Conservation (phyloP, 805 yeast genomes). For the Vanderwaltozyma verrucispora region DNA sequence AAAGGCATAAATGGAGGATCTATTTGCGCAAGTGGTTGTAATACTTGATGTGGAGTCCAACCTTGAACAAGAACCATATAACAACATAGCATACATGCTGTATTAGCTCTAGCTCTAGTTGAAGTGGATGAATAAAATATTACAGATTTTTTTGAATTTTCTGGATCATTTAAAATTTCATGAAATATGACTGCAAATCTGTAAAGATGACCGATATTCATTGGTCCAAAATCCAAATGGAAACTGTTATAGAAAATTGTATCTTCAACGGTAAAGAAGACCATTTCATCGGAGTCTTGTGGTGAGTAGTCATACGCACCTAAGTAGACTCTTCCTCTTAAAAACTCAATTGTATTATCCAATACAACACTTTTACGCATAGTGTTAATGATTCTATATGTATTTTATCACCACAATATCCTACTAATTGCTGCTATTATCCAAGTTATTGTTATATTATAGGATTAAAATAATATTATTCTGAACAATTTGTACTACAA, state of each 20-base stretch:
- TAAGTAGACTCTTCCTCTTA: slow-evolving; percentile 61
- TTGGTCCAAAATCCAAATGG: slow-evolving; percentile 93
- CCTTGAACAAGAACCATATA: slow-evolving; percentile 92
- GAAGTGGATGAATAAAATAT: slow-evolving; percentile 81
- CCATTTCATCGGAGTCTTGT: slow-evolving; percentile 59
- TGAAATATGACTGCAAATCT: slow-evolving; percentile 93
- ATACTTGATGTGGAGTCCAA: slow-evolving; percentile 97
- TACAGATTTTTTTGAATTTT: slow-evolving; percentile 77
- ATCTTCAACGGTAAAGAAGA: slow-evolving; percentile 87
- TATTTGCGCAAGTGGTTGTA: slow-evolving; percentile 86
- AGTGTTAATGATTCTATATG: background rate
- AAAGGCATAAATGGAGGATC: slow-evolving; percentile 92
- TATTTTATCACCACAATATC: background rate
- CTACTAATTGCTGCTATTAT: background rate
- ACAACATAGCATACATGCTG: slow-evolving; percentile 88
- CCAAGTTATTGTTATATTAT: too few species aligned
- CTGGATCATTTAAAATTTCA: slow-evolving; percentile 77
- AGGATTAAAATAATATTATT: too few species aligned
- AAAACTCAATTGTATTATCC: slow-evolving; percentile 29
- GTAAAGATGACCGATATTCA: slow-evolving; percentile 86
- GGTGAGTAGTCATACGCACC: slow-evolving; percentile 84
- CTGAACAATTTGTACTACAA: too few species aligned
- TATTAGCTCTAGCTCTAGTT: slow-evolving; percentile 77
- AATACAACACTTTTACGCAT: slow-evolving; percentile 27
- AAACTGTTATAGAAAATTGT: slow-evolving; percentile 89